These are phyloP conservation scores for Ceratobasidium sp. DNA, from an alignment of 1,284 basidiomycete genomes.

Conservation along the genomic window DNA sequence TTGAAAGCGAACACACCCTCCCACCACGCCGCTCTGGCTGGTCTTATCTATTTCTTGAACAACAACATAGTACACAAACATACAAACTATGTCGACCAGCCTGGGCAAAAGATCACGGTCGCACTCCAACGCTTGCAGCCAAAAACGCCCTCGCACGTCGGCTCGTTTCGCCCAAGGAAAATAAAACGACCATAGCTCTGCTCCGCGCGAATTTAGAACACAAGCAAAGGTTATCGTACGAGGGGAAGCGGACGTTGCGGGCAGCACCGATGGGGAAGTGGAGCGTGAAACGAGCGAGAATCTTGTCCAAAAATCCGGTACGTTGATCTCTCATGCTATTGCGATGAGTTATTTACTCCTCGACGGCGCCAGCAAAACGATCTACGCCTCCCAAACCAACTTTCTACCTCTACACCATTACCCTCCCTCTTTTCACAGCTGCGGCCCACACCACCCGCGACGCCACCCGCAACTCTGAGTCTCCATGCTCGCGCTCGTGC, in stretches of 20 bases:
- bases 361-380: background rate
- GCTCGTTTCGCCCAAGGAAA: slow-evolving; percentile 14
- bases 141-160: slow-evolving; percentile 26
- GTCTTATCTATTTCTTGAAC: slow-evolving; percentile 12
- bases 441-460: slow-evolving; percentile 37
- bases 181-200: slow-evolving; percentile 18
- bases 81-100: slow-evolving; percentile 21
- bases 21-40: background rate
- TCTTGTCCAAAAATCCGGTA: background rate
- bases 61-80: slow-evolving; percentile 6
- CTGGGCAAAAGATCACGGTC: slow-evolving; percentile 34
- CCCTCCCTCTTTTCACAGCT: slow-evolving; percentile 29
- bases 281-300: background rate
- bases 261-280: too few relatives aligned
- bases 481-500: slow-evolving; percentile 72
- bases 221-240: too few relatives aligned
- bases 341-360: background rate
- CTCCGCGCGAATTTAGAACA: too few relatives aligned
- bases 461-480: slow-evolving; percentile 26
- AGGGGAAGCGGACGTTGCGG: too few relatives aligned
- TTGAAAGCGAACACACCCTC: background rate
- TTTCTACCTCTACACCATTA: slow-evolving; percentile 13
- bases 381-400: slow-evolving; percentile 15
- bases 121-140: slow-evolving; percentile 12
- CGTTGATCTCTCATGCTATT: background rate